Evolutionary conservation across 768 basidiomycete species (phyloP).

Genomic region (Fomitopsis pulvina): DNA sequence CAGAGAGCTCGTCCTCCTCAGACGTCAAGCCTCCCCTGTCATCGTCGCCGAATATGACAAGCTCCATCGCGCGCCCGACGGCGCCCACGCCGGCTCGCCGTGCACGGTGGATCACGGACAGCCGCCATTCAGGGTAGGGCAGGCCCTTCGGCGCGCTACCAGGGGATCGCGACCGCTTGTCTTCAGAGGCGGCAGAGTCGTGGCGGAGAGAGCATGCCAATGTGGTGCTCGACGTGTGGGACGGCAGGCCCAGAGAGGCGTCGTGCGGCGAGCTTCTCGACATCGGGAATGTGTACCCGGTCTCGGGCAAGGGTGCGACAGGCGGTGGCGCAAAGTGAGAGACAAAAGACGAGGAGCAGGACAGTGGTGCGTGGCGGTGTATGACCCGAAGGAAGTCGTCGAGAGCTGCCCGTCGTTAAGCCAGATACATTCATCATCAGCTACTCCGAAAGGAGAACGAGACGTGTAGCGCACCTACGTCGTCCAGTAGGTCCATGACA

Average conservation of each 20-base stretch:
- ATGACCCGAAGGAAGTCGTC: slow-evolving; percentile 17
- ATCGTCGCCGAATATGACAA: slow-evolving; percentile 18
- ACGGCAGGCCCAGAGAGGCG: background rate
- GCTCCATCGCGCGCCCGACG: slow-evolving; percentile 47
- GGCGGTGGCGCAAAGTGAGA: background rate
- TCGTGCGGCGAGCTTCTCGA: background rate
- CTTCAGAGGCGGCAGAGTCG: background rate
- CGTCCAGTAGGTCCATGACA: slow-evolving; percentile 18
- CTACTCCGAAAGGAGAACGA: background rate
- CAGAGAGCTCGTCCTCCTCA: slow-evolving; percentile 10
- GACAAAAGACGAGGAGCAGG: slow-evolving; percentile 16
- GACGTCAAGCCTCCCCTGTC: slow-evolving; percentile 10
- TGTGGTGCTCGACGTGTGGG: background rate
- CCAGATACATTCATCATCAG: background rate
- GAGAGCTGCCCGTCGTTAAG: background rate
- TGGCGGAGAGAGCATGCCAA: background rate
- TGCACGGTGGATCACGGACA: slow-evolving; percentile 41
- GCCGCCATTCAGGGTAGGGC: slow-evolving; percentile 66
- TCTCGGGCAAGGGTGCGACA: background rate
- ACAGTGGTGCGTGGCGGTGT: slow-evolving; percentile 16
- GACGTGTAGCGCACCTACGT: slow-evolving; percentile 13
- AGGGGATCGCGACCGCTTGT: background rate
- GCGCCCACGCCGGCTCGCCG: slow-evolving; percentile 53
- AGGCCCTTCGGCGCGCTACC: slow-evolving; percentile 17
- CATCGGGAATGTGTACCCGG: slow-evolving; percentile 3